Evolutionary conservation across 805 yeast genomes (phyloP).

Genomic region (Barnettozyma vustinii): DNA sequence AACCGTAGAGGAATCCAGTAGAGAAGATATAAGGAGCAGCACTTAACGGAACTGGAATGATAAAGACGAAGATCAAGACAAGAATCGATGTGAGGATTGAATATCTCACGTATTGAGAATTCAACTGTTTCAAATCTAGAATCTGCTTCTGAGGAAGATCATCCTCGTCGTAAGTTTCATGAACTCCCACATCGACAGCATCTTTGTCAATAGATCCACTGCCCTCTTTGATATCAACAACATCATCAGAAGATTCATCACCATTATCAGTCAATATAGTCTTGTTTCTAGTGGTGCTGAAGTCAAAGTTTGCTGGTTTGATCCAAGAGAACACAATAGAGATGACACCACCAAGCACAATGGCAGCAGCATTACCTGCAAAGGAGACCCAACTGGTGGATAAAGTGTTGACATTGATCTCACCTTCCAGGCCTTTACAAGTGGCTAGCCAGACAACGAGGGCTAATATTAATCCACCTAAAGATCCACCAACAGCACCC

Average conservation of each 20-base stretch:
- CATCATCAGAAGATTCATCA: conserved; percentile 5
- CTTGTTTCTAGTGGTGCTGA: conserved; percentile 29
- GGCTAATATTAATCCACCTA: conserved; percentile 33
- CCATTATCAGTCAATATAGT: conserved; percentile 23
- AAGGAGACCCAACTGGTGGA: conserved; percentile 36
- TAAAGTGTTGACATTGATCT: conserved; percentile 30
- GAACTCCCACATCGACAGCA: neutral
- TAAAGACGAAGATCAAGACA: conserved; percentile 24
- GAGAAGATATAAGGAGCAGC: conserved; percentile 31
- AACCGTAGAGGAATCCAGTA: conserved; percentile 28
- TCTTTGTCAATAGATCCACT: neutral
- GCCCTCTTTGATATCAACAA: neutral
- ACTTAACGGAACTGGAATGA: conserved; percentile 32
- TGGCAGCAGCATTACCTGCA: conserved; percentile 35
- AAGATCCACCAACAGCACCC: conserved; percentile 35
- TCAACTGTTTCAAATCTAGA: conserved; percentile 25
- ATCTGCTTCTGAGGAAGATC: conserved; percentile 22
- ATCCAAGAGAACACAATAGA: conserved; percentile 28
- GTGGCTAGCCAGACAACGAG: conserved; percentile 35
- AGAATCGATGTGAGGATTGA: conserved; percentile 21
- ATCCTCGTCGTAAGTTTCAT: neutral
- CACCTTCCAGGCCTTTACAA: conserved; percentile 31
- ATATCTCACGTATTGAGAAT: conserved; percentile 29
- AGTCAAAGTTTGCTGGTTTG: conserved; percentile 38
- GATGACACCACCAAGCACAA: conserved; percentile 32